Percentiles rank a stretch among this genome's conserved stretches.
Evolutionary conservation across 2,329 filamentous ascomycete genomes (phyloP).

Genomic region (Sclerotinia sclerotiorum): DNA sequence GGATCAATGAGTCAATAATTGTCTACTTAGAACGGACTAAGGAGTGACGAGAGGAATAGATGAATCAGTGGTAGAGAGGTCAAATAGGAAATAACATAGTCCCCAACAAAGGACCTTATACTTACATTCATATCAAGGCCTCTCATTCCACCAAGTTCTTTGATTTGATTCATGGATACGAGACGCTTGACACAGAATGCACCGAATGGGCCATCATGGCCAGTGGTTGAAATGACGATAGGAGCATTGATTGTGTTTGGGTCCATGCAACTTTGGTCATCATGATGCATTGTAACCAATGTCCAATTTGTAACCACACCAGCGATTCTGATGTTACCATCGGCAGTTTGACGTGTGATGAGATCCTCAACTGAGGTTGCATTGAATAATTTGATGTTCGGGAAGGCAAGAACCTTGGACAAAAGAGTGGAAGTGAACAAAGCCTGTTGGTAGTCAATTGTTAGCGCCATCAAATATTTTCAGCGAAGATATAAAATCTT

Average conservation of each 20-base stretch:
- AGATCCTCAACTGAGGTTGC: constrained; percentile 89
- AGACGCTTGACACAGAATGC: constrained; percentile 90
- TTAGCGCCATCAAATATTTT: neutral
- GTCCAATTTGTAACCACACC: constrained; percentile 98
- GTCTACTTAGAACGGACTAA: too few species aligned
- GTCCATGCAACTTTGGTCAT: constrained; percentile 94
- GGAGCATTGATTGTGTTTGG: constrained; percentile 96
- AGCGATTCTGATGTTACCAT: constrained; percentile 65
- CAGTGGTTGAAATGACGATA: constrained; percentile 83
- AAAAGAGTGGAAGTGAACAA: constrained; percentile 88
- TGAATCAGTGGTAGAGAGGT: neutral
- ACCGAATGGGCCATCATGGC: constrained; percentile 87
- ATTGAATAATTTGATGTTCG: constrained; percentile 96
- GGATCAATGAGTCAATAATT: neutral
- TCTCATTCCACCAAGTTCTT: constrained; percentile 86
- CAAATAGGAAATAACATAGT: too few species aligned
- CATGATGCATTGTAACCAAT: constrained; percentile 81
- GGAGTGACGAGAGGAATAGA: too few species aligned
- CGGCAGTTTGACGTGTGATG: constrained; percentile 70
- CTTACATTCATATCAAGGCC: constrained; percentile 81
- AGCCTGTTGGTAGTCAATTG: constrained; percentile 45
- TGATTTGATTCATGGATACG: constrained; percentile 80
- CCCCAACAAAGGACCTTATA: neutral
- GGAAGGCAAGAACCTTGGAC: constrained; percentile 77
- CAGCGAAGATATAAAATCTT: neutral